Evolutionary conservation across 208 protist species (phyloP).

Genomic region (Crithidia fasciculata): DNA sequence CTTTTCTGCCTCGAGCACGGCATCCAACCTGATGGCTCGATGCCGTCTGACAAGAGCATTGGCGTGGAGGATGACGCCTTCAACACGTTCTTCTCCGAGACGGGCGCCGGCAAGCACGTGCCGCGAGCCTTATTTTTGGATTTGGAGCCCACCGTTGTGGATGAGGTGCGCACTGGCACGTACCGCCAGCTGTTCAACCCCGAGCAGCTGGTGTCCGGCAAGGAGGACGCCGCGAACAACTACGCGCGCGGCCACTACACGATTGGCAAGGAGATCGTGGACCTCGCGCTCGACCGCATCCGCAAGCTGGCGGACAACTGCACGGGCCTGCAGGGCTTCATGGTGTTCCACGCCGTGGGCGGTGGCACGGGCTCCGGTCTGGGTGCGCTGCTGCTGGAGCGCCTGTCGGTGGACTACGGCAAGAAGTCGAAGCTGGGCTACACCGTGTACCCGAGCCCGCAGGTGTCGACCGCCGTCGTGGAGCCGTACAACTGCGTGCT

Average conservation of each 20-base stretch:
- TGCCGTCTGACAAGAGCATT: conserved; percentile 90
- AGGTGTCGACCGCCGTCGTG: conserved; percentile 96
- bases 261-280: conserved; percentile 97
- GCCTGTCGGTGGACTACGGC: conserved; percentile 89
- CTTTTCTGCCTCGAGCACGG: conserved; percentile 93
- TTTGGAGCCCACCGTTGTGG: conserved; percentile 97
- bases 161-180: conserved; percentile 95
- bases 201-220: conserved; percentile 96
- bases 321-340: conserved; percentile 98
- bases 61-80: conserved; percentile 92
- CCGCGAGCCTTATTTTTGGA: conserved; percentile 96
- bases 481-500: conserved; percentile 98
- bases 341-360: conserved; percentile 98
- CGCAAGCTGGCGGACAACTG: conserved; percentile 74
- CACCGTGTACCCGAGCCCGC: conserved; percentile 95
- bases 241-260: conserved; percentile 99
- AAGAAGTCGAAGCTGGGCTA: conserved; percentile 98
- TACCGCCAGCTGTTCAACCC: conserved; percentile 98
- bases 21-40: conserved; percentile 88
- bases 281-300: conserved; percentile 95
- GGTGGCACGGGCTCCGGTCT: conserved; percentile 99
- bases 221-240: conserved; percentile 99
- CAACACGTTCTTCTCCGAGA: conserved; percentile 97
- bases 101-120: conserved; percentile 92
- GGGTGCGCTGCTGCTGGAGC: conserved; percentile 96